Conservation (phyloP, 129 eudicot genomes). For the Flaveria brownii region DNA sequence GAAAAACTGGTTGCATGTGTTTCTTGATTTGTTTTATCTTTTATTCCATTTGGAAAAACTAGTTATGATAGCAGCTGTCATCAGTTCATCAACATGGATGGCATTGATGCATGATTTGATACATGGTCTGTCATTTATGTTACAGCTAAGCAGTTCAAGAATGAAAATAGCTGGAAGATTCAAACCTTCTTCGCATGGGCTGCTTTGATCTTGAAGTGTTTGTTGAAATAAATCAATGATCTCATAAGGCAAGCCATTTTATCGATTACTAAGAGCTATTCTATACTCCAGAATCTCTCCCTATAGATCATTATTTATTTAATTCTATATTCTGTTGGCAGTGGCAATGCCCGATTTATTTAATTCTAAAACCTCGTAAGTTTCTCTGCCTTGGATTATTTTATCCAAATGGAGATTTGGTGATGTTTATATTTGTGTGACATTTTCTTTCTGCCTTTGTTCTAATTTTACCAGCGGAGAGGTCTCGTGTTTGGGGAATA, state of each 20-base stretch:
- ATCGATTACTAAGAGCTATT: not conserved
- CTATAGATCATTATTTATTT: not conserved
- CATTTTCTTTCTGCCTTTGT: too few relatives aligned
- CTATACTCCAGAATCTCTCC: not conserved
- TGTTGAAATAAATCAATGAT: conserved; percentile 87
- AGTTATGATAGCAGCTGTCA: conserved; percentile 7
- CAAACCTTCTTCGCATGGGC: conserved; percentile 85
- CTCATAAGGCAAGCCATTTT: conserved; percentile 72
- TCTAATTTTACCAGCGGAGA: too few relatives aligned
- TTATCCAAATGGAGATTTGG: too few relatives aligned
- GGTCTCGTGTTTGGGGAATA: too few relatives aligned
- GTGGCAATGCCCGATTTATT: conserved; percentile 99
- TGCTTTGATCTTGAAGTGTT: conserved; percentile 92
- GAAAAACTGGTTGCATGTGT: not conserved
- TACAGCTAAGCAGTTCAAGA: conserved; percentile 93
- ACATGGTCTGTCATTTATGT: conserved; percentile 23
- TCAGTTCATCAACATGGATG: not conserved
- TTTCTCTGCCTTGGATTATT: too few relatives aligned
- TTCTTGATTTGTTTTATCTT: not conserved
- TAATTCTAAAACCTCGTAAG: too few relatives aligned
- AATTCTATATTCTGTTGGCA: conserved; percentile 32
- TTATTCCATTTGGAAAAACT: not conserved
- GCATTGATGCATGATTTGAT: not conserved
- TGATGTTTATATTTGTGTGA: too few relatives aligned
- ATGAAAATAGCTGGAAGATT: conserved; percentile 97